These are phyloP conservation scores for Themeda triandra DNA, from an alignment of 176 grass and related monocot species.

Conservation along the genomic window DNA sequence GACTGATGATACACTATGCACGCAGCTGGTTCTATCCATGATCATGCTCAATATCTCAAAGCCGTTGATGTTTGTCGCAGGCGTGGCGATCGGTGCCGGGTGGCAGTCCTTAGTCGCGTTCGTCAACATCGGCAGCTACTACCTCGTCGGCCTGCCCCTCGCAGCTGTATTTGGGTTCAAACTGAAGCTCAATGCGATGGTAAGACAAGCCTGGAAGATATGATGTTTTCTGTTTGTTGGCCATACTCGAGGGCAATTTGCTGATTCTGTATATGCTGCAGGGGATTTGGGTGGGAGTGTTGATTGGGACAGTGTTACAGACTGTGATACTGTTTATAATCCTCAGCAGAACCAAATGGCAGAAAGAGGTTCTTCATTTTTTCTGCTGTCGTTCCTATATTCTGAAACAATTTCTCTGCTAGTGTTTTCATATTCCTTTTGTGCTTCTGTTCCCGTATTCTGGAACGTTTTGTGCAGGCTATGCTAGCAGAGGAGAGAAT, in stretches of 20 bases:
- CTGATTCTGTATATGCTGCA: conserved; percentile 10
- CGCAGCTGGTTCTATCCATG: neutral
- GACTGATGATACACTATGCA: too few relatives aligned
- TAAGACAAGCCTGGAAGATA: neutral
- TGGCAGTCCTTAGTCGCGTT: conserved; percentile 71
- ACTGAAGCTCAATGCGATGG: conserved; percentile 41
- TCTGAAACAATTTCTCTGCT: neutral
- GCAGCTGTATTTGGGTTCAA: conserved; percentile 63
- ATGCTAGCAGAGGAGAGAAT: conserved; percentile 59
- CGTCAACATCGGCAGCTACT: conserved; percentile 65
- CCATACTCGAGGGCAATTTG: too few relatives aligned
- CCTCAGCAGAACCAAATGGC: conserved; percentile 62
- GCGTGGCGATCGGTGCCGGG: conserved; percentile 72
- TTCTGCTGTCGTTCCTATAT: too few relatives aligned
- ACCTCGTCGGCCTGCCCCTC: conserved; percentile 57
- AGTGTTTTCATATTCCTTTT: neutral
- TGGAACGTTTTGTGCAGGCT: conserved; percentile 29
- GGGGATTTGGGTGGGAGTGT: conserved; percentile 75
- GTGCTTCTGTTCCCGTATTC: neutral
- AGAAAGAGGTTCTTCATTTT: conserved; percentile 40
- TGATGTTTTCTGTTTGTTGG: neutral
- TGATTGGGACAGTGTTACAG: conserved; percentile 54
- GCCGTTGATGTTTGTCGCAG: conserved; percentile 1
- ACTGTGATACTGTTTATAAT: conserved; percentile 54
- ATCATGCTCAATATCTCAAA: neutral